Base-by-base conservation (phyloP, 306 rosid genomes). In the Castanea mollissima region DNA sequence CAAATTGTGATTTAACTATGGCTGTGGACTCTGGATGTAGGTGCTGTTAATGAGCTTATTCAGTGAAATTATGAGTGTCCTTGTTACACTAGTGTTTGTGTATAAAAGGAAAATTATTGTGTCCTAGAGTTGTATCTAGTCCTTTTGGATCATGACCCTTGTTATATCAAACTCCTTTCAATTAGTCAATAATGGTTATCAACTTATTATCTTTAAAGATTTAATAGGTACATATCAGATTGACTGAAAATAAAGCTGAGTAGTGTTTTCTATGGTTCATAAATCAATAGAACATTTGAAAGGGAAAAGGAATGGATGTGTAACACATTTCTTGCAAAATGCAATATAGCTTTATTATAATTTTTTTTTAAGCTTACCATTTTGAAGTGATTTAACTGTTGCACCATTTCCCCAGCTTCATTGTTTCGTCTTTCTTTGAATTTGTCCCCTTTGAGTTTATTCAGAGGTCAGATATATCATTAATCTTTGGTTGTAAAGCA, bases 361-460 rank as follows among this genome's bases (percentile, higher is more conserved):
- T 35, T 0, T 52, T 13, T 71, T 18, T 21, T 46, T 34, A 7
- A 27, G 27, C 19, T 67, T n/a, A 5, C 23, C 57, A 29, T 9
- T 41, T 8, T 31, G 3, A 55, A 54, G 49, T 27, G 51, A 64
- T 74, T 49, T 19, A 29, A 13, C 7, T 44, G 21, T 72, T 51
- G 72, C 46, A 72, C 6, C 54, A 46, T 81, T 77, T 75, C 20
- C 59, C 44, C 14, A 27, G 65, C 38, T 64, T 35, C 74, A 76
- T 29, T 34, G 38, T 52, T 35, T 73, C 29, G 12, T 78, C 11
- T 19, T 55, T 41, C 35, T 60, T 5, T 72, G 32, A 74, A 21
- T 18, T 41, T 35, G 11, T 71, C 57, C 68, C 75, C 27, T 79
- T 59, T 82, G 67, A 60, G 70, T 75, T 15, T 31, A 65, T 63